phyloP scores from a whole-genome alignment of 1,284 basidiomycete species.

The Cystobasidiaceae sp. region DNA sequence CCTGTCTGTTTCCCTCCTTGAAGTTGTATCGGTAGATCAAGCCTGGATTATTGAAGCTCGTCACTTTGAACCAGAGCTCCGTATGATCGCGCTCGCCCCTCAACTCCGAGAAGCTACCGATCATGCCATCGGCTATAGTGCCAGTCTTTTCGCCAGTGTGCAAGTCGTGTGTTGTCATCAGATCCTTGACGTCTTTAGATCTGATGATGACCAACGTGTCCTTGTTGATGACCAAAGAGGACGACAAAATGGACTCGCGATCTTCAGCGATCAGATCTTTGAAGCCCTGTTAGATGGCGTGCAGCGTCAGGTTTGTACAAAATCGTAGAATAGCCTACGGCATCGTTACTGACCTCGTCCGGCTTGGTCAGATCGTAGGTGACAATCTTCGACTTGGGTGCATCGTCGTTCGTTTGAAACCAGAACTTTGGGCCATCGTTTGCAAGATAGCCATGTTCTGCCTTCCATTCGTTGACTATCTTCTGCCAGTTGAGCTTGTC shows the following conservation, averaged over 20 bases:
- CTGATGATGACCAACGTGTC: constrained; percentile 63
- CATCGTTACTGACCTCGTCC: constrained; percentile 43
- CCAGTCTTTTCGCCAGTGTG: constrained; percentile 55
- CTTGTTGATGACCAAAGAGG: constrained; percentile 55
- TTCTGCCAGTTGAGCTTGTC: constrained; percentile 56
- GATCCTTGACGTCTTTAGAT: constrained; percentile 75
- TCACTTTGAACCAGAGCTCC: constrained; percentile 65
- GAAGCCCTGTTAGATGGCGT: constrained; percentile 45
- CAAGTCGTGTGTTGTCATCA: constrained; percentile 67
- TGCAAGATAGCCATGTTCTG: constrained; percentile 59
- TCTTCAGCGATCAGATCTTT: constrained; percentile 68
- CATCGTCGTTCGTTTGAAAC: constrained; percentile 61
- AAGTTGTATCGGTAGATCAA: constrained; percentile 63
- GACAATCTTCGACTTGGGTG: constrained; percentile 63
- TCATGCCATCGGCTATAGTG: constrained; percentile 62
- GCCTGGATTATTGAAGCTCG: constrained; percentile 69
- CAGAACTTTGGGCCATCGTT: constrained; percentile 65
- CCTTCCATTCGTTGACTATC: constrained; percentile 60
- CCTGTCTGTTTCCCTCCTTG: constrained; percentile 48
- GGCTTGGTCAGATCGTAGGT: constrained; percentile 60
- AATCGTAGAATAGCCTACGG: not conserved
- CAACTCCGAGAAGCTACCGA: constrained; percentile 61
- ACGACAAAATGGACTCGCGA: constrained; percentile 57
- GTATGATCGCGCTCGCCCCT: constrained; percentile 56
- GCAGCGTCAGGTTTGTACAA: not conserved